Evolutionary conservation across 2,329 filamentous ascomycete species (phyloP).

Genomic region (Trichophyton mentagrophytes): DNA sequence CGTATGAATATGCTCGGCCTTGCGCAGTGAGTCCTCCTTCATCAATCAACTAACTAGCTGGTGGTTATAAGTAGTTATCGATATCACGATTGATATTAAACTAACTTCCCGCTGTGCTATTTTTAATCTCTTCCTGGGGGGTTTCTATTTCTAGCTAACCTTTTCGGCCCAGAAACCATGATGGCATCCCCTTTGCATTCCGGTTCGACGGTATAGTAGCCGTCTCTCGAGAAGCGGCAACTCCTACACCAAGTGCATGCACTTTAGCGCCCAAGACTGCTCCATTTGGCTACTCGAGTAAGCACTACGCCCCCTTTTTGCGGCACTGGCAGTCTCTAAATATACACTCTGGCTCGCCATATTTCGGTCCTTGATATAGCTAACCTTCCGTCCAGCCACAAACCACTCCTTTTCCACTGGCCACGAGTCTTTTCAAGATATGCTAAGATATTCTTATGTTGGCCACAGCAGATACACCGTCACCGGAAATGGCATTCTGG

Average conservation of each 20-base stretch:
- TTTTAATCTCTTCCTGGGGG: background rate
- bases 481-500: background rate
- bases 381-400: conserved; percentile 2
- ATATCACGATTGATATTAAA: background rate
- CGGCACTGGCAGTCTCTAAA: background rate
- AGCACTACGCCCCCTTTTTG: background rate
- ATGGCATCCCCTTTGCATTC: conserved; percentile 5
- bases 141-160: background rate
- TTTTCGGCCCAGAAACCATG: background rate
- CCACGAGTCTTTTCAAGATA: conserved; percentile 3
- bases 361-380: background rate
- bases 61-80: background rate
- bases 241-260: background rate
- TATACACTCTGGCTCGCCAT: background rate
- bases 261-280: background rate
- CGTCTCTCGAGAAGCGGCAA: background rate
- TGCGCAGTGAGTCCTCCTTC: background rate
- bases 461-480: conserved; percentile 1
- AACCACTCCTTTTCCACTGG: conserved; percentile 1
- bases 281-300: conserved; percentile 3
- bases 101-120: background rate
- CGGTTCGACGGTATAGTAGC: background rate
- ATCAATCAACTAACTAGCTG: too few species aligned
- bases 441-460: conserved; percentile 1
- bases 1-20: conserved; percentile 4